Percentiles rank a stretch among this genome's conserved stretches.
Evolutionary conservation across 352 stramenopile species (phyloP).

Genomic region (Globisporangium middletonii): DNA sequence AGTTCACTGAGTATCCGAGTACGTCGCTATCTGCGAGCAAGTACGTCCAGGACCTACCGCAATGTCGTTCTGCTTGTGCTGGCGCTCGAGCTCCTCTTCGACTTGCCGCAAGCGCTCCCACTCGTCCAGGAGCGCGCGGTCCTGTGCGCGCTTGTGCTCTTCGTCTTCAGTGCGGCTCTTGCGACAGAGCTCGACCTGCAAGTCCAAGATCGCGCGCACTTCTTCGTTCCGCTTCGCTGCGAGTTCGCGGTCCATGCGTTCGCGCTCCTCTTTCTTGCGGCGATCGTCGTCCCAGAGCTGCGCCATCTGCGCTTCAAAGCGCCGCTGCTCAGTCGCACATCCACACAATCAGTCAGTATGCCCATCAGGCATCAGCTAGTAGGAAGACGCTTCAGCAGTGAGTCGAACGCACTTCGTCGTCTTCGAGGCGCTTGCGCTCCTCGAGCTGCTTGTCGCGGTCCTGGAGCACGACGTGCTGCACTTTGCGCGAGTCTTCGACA

Average conservation of each 20-base stretch:
- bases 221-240: slow-evolving; percentile 49
- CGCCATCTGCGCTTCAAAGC: slow-evolving; percentile 50
- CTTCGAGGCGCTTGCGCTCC: slow-evolving; percentile 30
- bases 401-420: slow-evolving; percentile 34
- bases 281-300: slow-evolving; percentile 69
- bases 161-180: slow-evolving; percentile 34
- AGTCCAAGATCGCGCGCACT: slow-evolving; percentile 68
- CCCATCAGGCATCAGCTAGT: neutral
- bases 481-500: slow-evolving; percentile 58
- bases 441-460: slow-evolving; percentile 60
- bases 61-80: slow-evolving; percentile 50
- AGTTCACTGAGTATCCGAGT: neutral
- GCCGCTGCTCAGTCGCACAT: slow-evolving; percentile 16
- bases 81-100: slow-evolving; percentile 53
- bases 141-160: slow-evolving; percentile 36
- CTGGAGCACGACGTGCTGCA: slow-evolving; percentile 47
- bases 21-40: neutral
- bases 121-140: slow-evolving; percentile 46
- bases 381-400: too few relatives aligned
- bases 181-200: slow-evolving; percentile 63
- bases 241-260: slow-evolving; percentile 45
- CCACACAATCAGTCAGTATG: neutral
- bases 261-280: slow-evolving; percentile 68
- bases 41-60: slow-evolving; percentile 12
- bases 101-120: slow-evolving; percentile 57